Evolutionary conservation across 768 basidiomycete genomes (phyloP), one percentile per base, ranked within the genome.

Genomic region (Tephrocybe sp.): DNA sequence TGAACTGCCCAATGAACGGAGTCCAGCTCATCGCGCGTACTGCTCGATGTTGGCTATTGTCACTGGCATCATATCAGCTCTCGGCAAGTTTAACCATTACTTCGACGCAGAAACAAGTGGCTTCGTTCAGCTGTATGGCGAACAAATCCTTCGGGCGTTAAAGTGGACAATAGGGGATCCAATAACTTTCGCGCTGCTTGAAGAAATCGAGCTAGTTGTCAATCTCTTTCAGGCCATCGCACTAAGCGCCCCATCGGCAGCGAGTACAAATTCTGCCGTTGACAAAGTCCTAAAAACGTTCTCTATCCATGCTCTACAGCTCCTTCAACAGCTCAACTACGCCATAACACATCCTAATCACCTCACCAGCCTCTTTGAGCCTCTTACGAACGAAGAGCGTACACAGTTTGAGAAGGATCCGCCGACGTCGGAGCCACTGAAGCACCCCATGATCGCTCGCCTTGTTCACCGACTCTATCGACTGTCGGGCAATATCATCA

Each of bases 331-430:
- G 57, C 69, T 97, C 55, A 94, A 93, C 66, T 93, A 94, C 57
- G 89, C 91, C 0, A 76, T 96, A 41, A 87, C 91, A 0, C 94
- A 98, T 66, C 94, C 94, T 6, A 90, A 94, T 61, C 87, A 93
- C 59, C 78, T 97, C 11, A 84, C 87, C 1, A 86, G 85, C 57
- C 73, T 91, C 23, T 74, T 95, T 58, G 91, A 95, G 51, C 86
- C 92, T 5, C 76, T 90, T 12, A 87, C 88, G 0, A 64, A 78
- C 1, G 91, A 92, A 10, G 94, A 96, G 59, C 80, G 87, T 6
- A 68, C 68, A 0, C 74, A 75, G 43, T 73, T 90, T 42, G 88
- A 93, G 59, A 85, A 84, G 55, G 86, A 88, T 40, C 71, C 79
- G 4, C 71, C 78, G 28, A 69, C 79, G 49, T 65, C 78, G 18